These are phyloP conservation scores for Chaetoceros tenuissimus DNA, from an alignment of 108 stramenopile genomes.

Conservation along the genomic window DNA sequence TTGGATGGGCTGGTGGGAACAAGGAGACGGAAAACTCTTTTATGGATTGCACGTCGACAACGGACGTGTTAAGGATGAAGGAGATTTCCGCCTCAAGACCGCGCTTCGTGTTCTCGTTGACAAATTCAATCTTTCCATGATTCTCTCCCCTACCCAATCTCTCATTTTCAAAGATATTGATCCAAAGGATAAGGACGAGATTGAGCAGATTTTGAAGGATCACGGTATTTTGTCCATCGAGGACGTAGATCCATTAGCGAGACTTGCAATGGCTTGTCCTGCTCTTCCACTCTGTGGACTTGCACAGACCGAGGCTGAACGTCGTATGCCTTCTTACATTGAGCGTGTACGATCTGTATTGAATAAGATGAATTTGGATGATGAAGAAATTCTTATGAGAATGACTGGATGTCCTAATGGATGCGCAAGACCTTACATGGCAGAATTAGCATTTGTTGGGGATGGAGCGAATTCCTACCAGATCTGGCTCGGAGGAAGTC, in stretches of 20 bases:
- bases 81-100: conserved; percentile 80
- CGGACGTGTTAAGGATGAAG: conserved; percentile 94
- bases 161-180: conserved; percentile 86
- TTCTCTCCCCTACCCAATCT: conserved; percentile 91
- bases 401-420: conserved; percentile 99
- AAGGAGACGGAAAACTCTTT: conserved; percentile 94
- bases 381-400: conserved; percentile 92
- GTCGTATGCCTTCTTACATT: conserved; percentile 88
- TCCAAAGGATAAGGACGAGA: conserved; percentile 75
- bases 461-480: conserved; percentile 93
- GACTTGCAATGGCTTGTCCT: conserved; percentile 93
- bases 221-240: conserved; percentile 86
- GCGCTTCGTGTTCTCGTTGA: conserved; percentile 84
- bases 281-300: conserved; percentile 95
- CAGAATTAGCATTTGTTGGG: conserved; percentile 96
- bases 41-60: conserved; percentile 92
- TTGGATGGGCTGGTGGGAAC: conserved; percentile 99
- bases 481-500: conserved; percentile 92
- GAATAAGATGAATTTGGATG: conserved; percentile 73
- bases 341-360: conserved; percentile 73
- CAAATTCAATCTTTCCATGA: conserved; percentile 81
- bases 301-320: conserved; percentile 96
- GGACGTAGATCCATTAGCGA: conserved; percentile 78
- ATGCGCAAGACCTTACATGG: conserved; percentile 98
- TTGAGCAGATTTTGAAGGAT: conserved; percentile 75